These are phyloP conservation scores for Trapa bicornis DNA, from an alignment of 345 rosid species.

Conservation along the genomic window DNA sequence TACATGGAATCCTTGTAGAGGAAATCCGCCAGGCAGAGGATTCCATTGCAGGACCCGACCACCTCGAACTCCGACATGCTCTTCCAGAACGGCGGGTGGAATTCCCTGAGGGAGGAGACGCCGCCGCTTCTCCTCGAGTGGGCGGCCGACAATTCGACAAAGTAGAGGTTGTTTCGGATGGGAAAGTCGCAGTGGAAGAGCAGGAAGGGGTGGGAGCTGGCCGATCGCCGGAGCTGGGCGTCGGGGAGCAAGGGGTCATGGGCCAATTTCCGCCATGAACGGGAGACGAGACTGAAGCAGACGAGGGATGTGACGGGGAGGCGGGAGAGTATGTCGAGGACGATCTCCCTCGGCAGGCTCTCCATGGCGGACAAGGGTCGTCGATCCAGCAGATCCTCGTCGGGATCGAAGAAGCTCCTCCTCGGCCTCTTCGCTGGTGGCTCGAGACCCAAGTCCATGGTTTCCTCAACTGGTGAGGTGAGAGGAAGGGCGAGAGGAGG, in stretches of 20 bases:
- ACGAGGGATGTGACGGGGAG: constrained; percentile 21
- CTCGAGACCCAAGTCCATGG: constrained; percentile 7
- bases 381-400: neutral
- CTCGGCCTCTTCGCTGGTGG: constrained; percentile 6
- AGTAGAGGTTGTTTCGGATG: constrained; percentile 25
- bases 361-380: constrained; percentile 12
- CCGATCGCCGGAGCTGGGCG: constrained; percentile 4
- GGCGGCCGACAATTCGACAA: constrained; percentile 20
- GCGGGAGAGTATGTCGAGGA: constrained; percentile 20
- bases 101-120: constrained; percentile 14
- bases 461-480: too few relatives aligned
- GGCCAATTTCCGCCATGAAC: constrained; percentile 22
- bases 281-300: constrained; percentile 27
- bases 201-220: constrained; percentile 21
- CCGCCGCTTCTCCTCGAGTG: neutral
- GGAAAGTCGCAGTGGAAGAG: constrained; percentile 31
- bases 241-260: constrained; percentile 16
- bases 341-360: constrained; percentile 19
- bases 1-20: constrained; percentile 12
- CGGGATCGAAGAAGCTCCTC: neutral
- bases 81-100: constrained; percentile 18
- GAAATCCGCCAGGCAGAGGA: constrained; percentile 27
- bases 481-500: too few relatives aligned
- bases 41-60: constrained; percentile 36
- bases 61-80: constrained; percentile 26